phyloP scores from a whole-genome alignment of 1,284 basidiomycete genomes.

The Microbotryum violaceum region DNA sequence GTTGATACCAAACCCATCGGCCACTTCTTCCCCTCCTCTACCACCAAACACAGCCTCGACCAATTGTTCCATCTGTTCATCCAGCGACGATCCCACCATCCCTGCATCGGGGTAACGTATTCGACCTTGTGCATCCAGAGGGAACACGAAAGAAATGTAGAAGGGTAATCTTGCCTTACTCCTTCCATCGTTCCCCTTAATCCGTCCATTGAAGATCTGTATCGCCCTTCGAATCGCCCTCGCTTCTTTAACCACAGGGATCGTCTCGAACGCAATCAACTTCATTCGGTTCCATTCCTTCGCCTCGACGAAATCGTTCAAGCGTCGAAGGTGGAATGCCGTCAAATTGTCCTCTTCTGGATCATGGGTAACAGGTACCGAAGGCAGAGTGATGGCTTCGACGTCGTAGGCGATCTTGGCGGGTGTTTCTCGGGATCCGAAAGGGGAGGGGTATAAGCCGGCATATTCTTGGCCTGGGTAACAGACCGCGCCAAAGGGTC shows the following conservation, averaged over 20 bases:
- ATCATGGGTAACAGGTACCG: neutral
- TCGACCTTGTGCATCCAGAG: neutral
- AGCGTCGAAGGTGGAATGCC: conserved; percentile 25
- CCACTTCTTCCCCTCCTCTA: neutral
- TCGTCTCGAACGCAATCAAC: conserved; percentile 27
- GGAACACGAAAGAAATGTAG: conserved; percentile 29
- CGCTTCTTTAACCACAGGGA: conserved; percentile 15
- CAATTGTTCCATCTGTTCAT: conserved; percentile 2
- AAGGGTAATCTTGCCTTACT: conserved; percentile 1
- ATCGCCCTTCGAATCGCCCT: conserved; percentile 22
- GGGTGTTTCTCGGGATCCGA: conserved; percentile 4
- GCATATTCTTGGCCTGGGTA: conserved; percentile 33
- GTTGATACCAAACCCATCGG: conserved; percentile 24
- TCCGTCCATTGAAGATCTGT: conserved; percentile 1
- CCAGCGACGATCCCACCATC: neutral
- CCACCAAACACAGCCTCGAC: conserved; percentile 8
- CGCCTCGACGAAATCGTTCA: conserved; percentile 9
- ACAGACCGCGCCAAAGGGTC: conserved; percentile 31
- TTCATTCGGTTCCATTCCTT: neutral
- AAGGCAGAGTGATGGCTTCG: conserved; percentile 8
- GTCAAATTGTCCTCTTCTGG: conserved; percentile 16
- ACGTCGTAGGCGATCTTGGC: conserved; percentile 3
- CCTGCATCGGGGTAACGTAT: conserved; percentile 17
- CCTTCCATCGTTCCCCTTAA: neutral
- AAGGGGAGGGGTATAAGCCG: conserved; percentile 32